These are phyloP conservation scores for Mycena metata DNA, from an alignment of 768 basidiomycete genomes.

Conservation along the genomic window DNA sequence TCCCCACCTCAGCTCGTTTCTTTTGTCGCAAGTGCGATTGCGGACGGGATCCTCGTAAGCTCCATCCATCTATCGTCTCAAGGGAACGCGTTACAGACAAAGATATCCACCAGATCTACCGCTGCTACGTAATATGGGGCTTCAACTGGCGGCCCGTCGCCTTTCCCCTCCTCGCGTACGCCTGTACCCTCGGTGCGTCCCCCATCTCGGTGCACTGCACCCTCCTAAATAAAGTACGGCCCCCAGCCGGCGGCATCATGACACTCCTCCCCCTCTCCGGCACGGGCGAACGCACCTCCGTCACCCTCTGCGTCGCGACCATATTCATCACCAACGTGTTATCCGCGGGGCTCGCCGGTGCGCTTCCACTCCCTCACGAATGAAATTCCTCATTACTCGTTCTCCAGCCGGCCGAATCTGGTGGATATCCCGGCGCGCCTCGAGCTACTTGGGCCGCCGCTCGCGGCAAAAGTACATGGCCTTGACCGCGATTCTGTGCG, in stretches of 20 bases:
- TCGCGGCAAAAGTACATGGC: conserved; percentile 12
- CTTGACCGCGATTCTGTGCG: conserved; percentile 22
- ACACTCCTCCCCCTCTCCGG: conserved; percentile 15
- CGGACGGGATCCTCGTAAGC: conserved; percentile 24
- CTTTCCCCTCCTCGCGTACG: conserved; percentile 3
- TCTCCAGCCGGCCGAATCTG: conserved; percentile 26
- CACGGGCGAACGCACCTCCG: background rate
- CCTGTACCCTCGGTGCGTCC: conserved; percentile 5
- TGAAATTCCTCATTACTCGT: conserved; percentile 6
- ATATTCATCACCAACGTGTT: conserved; percentile 21
- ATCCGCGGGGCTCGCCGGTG: conserved; percentile 7
- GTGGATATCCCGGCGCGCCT: conserved; percentile 15
- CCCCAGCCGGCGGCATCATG: conserved; percentile 4
- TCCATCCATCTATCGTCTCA: too few relatives aligned
- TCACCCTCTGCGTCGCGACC: conserved; percentile 16
- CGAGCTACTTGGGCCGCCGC: background rate
- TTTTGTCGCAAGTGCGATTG: conserved; percentile 1
- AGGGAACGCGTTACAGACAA: too few relatives aligned
- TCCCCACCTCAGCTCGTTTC: too few relatives aligned
- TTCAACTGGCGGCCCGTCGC: conserved; percentile 1
- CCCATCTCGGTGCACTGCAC: too few relatives aligned
- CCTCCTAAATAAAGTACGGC: too few relatives aligned
- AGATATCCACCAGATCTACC: conserved; percentile 1
- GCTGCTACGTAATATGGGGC: conserved; percentile 23
- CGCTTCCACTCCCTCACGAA: background rate